These are phyloP conservation scores for Kitagawia praeruptora DNA, from an alignment of 129 eudicot species.

Conservation along the genomic window DNA sequence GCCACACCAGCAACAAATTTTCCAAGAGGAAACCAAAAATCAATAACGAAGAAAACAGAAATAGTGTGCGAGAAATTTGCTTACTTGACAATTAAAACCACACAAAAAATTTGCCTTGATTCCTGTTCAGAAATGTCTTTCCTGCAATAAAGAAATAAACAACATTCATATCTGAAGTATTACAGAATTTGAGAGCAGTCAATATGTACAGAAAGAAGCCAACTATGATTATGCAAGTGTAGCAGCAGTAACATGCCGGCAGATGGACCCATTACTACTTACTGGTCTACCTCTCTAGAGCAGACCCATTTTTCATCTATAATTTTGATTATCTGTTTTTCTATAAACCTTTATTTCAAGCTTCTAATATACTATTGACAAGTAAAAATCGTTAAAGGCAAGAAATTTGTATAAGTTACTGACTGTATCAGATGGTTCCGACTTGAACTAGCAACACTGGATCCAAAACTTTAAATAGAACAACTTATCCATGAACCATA, in stretches of 20 bases:
- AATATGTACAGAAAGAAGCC: neutral
- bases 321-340: neutral
- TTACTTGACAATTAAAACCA: conserved; percentile 71
- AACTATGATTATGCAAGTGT: neutral
- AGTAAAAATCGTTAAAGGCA: neutral
- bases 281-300: neutral
- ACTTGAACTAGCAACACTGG: neutral
- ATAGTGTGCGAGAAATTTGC: conserved; percentile 8
- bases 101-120: conserved; percentile 80
- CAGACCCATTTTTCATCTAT: neutral
- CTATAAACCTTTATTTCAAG: neutral
- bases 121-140: conserved; percentile 94
- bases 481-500: conserved; percentile 87
- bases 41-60: neutral
- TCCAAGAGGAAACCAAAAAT: neutral
- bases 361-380: neutral
- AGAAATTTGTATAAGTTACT: too few species aligned
- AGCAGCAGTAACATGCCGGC: neutral
- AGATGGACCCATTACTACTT: neutral
- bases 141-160: conserved; percentile 34
- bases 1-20: neutral
- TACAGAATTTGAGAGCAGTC: neutral
- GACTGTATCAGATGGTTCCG: neutral
- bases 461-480: neutral
- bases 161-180: neutral